phyloP scores from a whole-genome alignment of 306 rosid genomes.

The Lablab purpureus region DNA sequence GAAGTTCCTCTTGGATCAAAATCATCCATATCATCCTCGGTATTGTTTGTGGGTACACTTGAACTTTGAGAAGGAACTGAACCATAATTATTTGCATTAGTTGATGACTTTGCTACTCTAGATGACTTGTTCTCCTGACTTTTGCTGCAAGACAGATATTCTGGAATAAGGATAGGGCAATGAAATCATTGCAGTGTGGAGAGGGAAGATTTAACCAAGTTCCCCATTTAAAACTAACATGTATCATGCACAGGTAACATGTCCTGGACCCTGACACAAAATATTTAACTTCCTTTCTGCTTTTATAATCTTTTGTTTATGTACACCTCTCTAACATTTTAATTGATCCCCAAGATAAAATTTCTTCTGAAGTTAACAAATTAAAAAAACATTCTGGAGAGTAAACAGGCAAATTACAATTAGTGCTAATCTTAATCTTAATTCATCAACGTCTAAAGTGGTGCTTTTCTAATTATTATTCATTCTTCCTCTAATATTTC shows the following conservation, averaged over 20 bases:
- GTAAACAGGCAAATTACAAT: conserved; percentile 6
- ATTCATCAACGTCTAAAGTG: conserved; percentile 3
- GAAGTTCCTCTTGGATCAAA: conserved; percentile 98
- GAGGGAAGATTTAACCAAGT: conserved; percentile 21
- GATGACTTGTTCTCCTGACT: conserved; percentile 57
- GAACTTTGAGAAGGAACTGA: conserved; percentile 63
- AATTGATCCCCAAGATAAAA: conserved; percentile 5
- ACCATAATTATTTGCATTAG: conserved; percentile 55
- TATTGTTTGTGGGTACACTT: conserved; percentile 50
- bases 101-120: conserved; percentile 60
- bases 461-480: neutral
- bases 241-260: conserved; percentile 35
- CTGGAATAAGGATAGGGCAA: conserved; percentile 45
- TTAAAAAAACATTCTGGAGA: conserved; percentile 19
- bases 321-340: neutral
- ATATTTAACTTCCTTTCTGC: conserved; percentile 16
- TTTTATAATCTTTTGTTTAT: conserved; percentile 11
- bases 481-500: conserved; percentile 5
- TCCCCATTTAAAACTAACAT: conserved; percentile 25
- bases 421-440: neutral
- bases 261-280: conserved; percentile 1
- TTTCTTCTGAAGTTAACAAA: conserved; percentile 11
- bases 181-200: conserved; percentile 33
- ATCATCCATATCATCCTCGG: conserved; percentile 83
- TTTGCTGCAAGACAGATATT: conserved; percentile 65